These are phyloP conservation scores for Dillenia turbinata DNA, from an alignment of 164 flowering plant genomes.

Conservation along the genomic window DNA sequence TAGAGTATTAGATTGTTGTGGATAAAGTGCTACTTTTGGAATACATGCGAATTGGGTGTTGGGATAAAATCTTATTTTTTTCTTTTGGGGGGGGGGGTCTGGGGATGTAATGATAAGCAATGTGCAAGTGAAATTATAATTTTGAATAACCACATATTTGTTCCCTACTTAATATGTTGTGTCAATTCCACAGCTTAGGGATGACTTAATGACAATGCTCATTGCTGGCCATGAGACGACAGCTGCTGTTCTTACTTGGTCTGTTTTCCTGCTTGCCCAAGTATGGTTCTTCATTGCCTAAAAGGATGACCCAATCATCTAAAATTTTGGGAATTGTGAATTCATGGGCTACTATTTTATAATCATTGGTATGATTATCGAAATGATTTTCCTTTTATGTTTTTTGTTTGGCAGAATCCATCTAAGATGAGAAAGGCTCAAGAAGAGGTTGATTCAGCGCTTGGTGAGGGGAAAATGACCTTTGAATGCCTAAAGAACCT, in stretches of 20 bases:
- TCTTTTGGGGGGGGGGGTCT: too few species aligned
- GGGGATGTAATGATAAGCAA: too few species aligned
- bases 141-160: too few species aligned
- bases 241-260: slow-evolving; percentile 99
- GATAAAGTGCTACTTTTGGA: too few species aligned
- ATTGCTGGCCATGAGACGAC: slow-evolving; percentile 99
- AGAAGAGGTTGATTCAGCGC: slow-evolving; percentile 81
- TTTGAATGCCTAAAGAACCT: slow-evolving; percentile 66
- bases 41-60: too few species aligned
- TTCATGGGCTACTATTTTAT: neutral
- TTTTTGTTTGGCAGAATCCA: slow-evolving; percentile 59
- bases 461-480: slow-evolving; percentile 52
- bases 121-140: too few species aligned
- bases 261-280: slow-evolving; percentile 87
- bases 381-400: slow-evolving; percentile 1
- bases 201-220: slow-evolving; percentile 98
- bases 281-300: slow-evolving; percentile 29
- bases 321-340: slow-evolving; percentile 1
- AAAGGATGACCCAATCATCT: neutral
- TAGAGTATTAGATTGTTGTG: too few species aligned
- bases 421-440: slow-evolving; percentile 89
- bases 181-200: slow-evolving; percentile 65
- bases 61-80: too few species aligned
- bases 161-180: neutral
- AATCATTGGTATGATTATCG: neutral